A percentile compares a stretch with the other conserved stretches of the same genome.
Evolutionary conservation across 371 early-diverging fungal genomes (phyloP).

Genomic region (Mortierella sp.): DNA sequence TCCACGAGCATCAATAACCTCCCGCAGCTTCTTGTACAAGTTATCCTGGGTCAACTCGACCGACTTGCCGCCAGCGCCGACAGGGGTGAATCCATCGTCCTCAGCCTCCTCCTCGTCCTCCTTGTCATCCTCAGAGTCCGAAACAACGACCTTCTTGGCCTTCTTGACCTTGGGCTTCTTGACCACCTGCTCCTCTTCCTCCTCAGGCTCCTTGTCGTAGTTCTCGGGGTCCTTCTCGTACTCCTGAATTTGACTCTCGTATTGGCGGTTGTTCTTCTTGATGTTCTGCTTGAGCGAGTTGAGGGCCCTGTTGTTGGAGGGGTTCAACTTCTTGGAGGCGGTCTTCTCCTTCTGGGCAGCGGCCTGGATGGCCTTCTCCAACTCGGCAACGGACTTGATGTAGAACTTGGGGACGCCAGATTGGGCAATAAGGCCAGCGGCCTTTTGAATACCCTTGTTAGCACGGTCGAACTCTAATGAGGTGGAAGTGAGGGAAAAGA

Average conservation of each 20-base stretch:
- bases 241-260: conserved; percentile 78
- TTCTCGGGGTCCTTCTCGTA: conserved; percentile 69
- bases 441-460: conserved; percentile 79
- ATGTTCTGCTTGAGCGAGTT: conserved; percentile 93
- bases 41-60: conserved; percentile 77
- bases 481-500: neutral
- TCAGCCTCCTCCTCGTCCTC: conserved; percentile 59
- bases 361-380: conserved; percentile 82
- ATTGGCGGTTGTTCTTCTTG: conserved; percentile 88
- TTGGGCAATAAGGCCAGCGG: conserved; percentile 74
- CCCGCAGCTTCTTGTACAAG: conserved; percentile 85
- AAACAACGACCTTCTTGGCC: conserved; percentile 58
- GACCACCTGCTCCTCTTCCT: conserved; percentile 43
- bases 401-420: conserved; percentile 82
- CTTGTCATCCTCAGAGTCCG: conserved; percentile 63
- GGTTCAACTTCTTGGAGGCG: conserved; percentile 86
- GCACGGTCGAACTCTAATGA: conserved; percentile 90
- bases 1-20: conserved; percentile 90
- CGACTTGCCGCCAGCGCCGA: conserved; percentile 87
- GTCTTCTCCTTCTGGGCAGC: conserved; percentile 73
- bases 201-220: conserved; percentile 47
- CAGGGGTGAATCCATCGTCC: conserved; percentile 88
- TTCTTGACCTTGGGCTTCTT: conserved; percentile 39
- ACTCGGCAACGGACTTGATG: conserved; percentile 79
- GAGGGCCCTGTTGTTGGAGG: conserved; percentile 85